Conservation (phyloP, 352 stramenopile genomes). For the Pythium graminicola region DNA sequence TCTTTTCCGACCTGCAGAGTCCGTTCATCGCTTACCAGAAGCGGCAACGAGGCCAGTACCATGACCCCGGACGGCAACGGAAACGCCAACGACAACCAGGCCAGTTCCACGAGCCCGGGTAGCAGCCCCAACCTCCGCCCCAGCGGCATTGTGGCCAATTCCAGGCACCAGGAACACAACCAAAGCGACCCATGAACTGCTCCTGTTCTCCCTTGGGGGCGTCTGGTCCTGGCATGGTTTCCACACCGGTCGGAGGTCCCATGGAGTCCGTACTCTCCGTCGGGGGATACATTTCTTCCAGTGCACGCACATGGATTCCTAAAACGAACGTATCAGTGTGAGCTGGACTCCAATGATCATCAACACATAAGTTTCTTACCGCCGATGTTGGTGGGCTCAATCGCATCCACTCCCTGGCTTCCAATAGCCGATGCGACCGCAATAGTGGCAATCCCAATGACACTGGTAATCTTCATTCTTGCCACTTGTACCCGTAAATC, state of each 20-base stretch:
- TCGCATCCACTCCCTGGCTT: not conserved
- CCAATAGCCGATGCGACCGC: slow-evolving; percentile 9
- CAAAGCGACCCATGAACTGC: slow-evolving; percentile 6
- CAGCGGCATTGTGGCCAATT: slow-evolving; percentile 17
- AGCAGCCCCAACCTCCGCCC: slow-evolving; percentile 17
- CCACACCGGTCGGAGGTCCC: not conserved
- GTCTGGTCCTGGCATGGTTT: not conserved
- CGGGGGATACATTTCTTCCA: slow-evolving; percentile 3
- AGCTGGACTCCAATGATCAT: not conserved
- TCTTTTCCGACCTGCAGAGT: not conserved
- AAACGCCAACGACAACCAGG: not conserved
- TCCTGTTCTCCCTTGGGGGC: slow-evolving; percentile 3
- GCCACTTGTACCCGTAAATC: not conserved
- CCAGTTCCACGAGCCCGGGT: slow-evolving; percentile 15
- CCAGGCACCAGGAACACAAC: slow-evolving; percentile 16
- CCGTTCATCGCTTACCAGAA: not conserved
- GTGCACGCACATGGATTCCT: slow-evolving; percentile 6
- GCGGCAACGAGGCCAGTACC: slow-evolving; percentile 8
- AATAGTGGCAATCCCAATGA: not conserved
- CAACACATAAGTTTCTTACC: not conserved
- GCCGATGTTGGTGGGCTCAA: not conserved
- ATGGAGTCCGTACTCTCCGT: not conserved
- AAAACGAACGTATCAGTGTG: not conserved
- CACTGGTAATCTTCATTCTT: slow-evolving; percentile 2
- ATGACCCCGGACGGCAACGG: slow-evolving; percentile 7